Percentiles rank a stretch among this genome's conserved stretches.
Conservation (phyloP, 177 flowering plant species). For the Vitis hybrid region DNA sequence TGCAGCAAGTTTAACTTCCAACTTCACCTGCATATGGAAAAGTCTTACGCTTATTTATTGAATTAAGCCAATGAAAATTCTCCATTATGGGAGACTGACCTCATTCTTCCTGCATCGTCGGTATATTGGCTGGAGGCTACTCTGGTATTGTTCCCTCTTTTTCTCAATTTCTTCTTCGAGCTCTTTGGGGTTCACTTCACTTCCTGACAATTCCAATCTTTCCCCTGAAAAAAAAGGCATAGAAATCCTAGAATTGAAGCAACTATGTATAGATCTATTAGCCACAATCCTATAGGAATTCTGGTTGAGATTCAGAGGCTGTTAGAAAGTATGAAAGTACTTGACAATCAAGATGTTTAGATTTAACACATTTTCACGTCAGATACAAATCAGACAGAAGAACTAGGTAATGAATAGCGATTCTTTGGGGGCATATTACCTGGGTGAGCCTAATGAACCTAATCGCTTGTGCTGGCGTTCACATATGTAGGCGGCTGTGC, state of each 20-base stretch:
- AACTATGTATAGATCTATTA: no score
- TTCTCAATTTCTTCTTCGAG: conserved; percentile 40
- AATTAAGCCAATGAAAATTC: not conserved
- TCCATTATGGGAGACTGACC: conserved; percentile 21
- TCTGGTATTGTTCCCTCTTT: conserved; percentile 40
- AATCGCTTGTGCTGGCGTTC: no score
- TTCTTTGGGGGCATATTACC: no score
- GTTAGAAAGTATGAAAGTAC: no score
- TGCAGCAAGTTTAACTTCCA: conserved; percentile 51
- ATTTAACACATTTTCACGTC: no score
- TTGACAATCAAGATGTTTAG: no score
- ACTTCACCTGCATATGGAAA: conserved; percentile 35
- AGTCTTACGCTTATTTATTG: not conserved
- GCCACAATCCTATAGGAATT: not conserved
- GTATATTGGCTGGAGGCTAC: conserved; percentile 40
- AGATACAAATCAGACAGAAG: no score
- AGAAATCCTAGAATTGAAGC: no score
- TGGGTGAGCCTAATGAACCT: no score
- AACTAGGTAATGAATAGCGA: no score
- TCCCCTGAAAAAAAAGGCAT: conserved; percentile 36
- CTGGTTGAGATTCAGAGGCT: no score
- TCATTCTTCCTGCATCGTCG: conserved; percentile 41
- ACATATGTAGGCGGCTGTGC: no score
- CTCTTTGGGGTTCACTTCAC: conserved; percentile 31
- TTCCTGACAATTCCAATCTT: conserved; percentile 39